phyloP scores from a whole-genome alignment of 2,329 filamentous ascomycete species.

The Leptographium radiaticola region DNA sequence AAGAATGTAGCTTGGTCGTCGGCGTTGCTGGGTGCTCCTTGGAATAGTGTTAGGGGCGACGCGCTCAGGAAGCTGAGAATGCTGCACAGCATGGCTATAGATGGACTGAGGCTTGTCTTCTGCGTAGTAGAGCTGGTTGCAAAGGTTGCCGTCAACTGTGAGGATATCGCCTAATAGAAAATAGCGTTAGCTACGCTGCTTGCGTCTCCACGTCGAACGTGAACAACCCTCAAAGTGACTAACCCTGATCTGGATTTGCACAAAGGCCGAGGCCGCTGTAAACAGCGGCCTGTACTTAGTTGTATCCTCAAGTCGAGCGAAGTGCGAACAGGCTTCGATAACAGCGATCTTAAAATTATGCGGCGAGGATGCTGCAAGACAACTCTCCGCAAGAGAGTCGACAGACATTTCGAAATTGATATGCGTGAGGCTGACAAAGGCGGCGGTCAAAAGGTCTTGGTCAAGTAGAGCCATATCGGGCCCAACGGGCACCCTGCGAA shows the following conservation, averaged over 20 bases:
- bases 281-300: slow-evolving; percentile 42
- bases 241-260: slow-evolving; percentile 45
- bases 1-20: slow-evolving; percentile 25
- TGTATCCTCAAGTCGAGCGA: slow-evolving; percentile 38
- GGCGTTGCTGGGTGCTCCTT: slow-evolving; percentile 22
- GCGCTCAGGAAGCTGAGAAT: slow-evolving; percentile 45
- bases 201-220: neutral
- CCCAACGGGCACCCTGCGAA: slow-evolving; percentile 35
- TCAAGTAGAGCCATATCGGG: slow-evolving; percentile 41
- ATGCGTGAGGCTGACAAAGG: slow-evolving; percentile 51
- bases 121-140: slow-evolving; percentile 25
- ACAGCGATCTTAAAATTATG: slow-evolving; percentile 48
- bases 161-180: slow-evolving; percentile 22
- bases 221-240: slow-evolving; percentile 5
- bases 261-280: slow-evolving; percentile 38
- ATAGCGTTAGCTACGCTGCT: neutral
- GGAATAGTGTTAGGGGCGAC: slow-evolving; percentile 36
- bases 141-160: slow-evolving; percentile 24
- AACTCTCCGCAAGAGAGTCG: slow-evolving; percentile 41
- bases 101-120: slow-evolving; percentile 26
- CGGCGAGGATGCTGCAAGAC: slow-evolving; percentile 43
- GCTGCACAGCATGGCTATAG: slow-evolving; percentile 31
- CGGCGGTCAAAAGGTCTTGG: slow-evolving; percentile 51
- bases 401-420: slow-evolving; percentile 47
- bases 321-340: slow-evolving; percentile 49